Base-by-base conservation (phyloP, 306 rosid species). In the Vicia sativa region DNA sequence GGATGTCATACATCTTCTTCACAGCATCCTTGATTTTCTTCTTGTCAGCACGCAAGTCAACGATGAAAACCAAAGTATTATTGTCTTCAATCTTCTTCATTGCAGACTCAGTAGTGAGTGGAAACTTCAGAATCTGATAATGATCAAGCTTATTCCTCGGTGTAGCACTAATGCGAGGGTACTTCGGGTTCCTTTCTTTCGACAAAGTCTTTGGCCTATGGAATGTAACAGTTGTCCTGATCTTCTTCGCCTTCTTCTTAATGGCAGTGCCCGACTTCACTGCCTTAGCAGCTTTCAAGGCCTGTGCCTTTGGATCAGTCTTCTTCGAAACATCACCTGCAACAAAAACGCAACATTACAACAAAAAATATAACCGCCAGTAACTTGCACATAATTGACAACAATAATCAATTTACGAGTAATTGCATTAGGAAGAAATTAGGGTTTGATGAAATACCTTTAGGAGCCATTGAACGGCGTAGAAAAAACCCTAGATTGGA, bases 61-160 rank as follows among this genome's bases (percentile, higher is more conserved):
- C 97, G 78, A 91, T 84, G 60, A 91, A 91, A 31, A 91, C 97
- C 78, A 91, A 78, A 28, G 97, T 91, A 80, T 91, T 88, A 67
- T 86, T 91, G 64, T 91, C 97, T 69, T 91, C 97, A 19, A 91
- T 91, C 82, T 91, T 88, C 80, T 91, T 91, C 97, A 88, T 91
- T 14, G 97, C 97, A 0, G 97, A 91, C 71, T 91, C 97, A 0
- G 97, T 91, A 5, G 97, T 91, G 31, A 91, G 91, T 28, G 97
- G 97, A 62, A 43, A 91, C 23, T 88, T 86, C 48, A 91, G 60
- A 45, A 88, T 86, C 67, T 88, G 95, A 72, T 91, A 88, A 43
- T 88, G 97, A 62, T 91, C 97, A 42, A 91, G 92, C 83, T 91
- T 91, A 58, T 91, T 86, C 84, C 97, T 88, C 2, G 87, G 81